A percentile compares a stretch with the other conserved stretches of the same genome.
These are phyloP conservation scores for Coemansia sp. DNA, from an alignment of 192 early-diverging fungal genomes.

Conservation along the genomic window DNA sequence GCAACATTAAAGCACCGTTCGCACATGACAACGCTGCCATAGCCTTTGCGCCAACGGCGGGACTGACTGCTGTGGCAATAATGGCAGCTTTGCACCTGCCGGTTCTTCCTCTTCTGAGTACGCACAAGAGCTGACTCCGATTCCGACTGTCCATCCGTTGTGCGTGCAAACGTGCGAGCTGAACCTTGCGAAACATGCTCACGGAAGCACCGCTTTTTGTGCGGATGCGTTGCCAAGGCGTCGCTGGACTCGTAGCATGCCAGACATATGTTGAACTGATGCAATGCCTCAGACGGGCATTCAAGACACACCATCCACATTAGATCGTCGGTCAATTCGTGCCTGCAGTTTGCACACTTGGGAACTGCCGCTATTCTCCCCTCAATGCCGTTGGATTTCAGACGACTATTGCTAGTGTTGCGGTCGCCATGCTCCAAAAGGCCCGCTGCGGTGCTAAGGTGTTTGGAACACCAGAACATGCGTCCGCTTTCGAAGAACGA, in stretches of 20 bases:
- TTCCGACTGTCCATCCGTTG: conserved; percentile 5
- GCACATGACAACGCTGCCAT: conserved; percentile 55
- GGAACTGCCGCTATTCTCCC: conserved; percentile 40
- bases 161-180: not conserved
- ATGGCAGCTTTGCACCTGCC: conserved; percentile 30
- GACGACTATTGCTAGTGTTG: not conserved
- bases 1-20: conserved; percentile 49
- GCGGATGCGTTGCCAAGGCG: conserved; percentile 47
- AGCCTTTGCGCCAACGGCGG: conserved; percentile 52
- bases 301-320: conserved; percentile 54
- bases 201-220: conserved; percentile 56
- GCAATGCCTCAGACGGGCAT: conserved; percentile 27
- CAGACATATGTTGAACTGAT: conserved; percentile 43
- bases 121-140: conserved; percentile 12
- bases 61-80: conserved; percentile 46
- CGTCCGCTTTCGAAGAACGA: conserved; percentile 75
- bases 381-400: not conserved
- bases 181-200: conserved; percentile 28
- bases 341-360: conserved; percentile 38
- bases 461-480: conserved; percentile 86
- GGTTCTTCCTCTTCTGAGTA: not conserved
- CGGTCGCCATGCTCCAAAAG: not conserved
- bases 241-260: conserved; percentile 50
- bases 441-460: conserved; percentile 51
- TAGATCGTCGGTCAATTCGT: conserved; percentile 30